A percentile compares a stretch with the other conserved stretches of the same genome.
Conservation (phyloP, 768 basidiomycete genomes). For the Heimioporus sp. region DNA sequence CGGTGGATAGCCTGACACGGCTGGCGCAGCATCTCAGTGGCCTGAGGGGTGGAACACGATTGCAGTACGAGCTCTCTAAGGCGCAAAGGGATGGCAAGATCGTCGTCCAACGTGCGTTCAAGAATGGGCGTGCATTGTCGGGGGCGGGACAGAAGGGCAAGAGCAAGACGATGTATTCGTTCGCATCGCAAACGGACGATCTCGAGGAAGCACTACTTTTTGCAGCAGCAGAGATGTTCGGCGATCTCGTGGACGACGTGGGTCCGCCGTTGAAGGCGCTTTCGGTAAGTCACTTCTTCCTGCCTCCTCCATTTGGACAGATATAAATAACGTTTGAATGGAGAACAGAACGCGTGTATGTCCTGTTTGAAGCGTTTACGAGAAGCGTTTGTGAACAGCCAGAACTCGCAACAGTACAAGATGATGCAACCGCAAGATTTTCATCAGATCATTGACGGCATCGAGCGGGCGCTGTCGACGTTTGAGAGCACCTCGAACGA, state of each 20-base stretch:
- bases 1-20: constrained; percentile 81
- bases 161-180: constrained; percentile 26
- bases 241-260: constrained; percentile 75
- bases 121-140: constrained; percentile 7
- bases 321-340: not conserved
- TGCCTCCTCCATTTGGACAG: not conserved
- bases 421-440: constrained; percentile 59
- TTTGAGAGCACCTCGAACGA: constrained; percentile 86
- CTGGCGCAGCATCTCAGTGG: constrained; percentile 95
- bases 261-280: constrained; percentile 74
- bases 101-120: constrained; percentile 24
- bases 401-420: constrained; percentile 28
- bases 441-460: constrained; percentile 56
- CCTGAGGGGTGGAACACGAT: constrained; percentile 73
- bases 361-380: constrained; percentile 60
- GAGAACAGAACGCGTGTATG: constrained; percentile 55
- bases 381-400: constrained; percentile 55
- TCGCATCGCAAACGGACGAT: constrained; percentile 41
- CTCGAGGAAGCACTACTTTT: constrained; percentile 35
- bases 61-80: constrained; percentile 81
- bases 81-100: constrained; percentile 50
- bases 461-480: constrained; percentile 64
- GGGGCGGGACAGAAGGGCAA: constrained; percentile 9
- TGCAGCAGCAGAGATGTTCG: constrained; percentile 72
- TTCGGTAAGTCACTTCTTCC: constrained; percentile 47